Base-by-base conservation (phyloP, 345 rosid genomes). In the Brassica cretica region DNA sequence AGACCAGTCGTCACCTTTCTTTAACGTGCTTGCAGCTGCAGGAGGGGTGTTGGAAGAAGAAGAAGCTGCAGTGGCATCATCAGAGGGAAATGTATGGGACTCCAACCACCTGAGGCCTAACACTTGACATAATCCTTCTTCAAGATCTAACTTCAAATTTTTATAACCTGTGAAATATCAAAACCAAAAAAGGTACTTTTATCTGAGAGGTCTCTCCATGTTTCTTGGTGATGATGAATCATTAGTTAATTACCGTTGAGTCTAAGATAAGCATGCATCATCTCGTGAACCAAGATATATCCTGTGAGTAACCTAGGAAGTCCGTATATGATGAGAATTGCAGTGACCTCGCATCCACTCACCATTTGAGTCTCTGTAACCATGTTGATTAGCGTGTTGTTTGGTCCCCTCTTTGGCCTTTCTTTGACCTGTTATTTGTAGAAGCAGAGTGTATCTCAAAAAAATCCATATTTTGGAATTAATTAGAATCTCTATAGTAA, bases 181-280 rank as follows among this genome's bases (percentile, higher is more conserved):
- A 37, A 51, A 37, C 63, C 15, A 29, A 39, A 56, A 39, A 4
- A 35, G 16, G 14, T 16, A 55, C 56, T 49, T 49, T 49, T 14
- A 49, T 49, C 0, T 49, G 41, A 14, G 21, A 27, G 5, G 29
- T 15, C 8, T 78, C 15, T 67, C 68, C 66, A 74, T 66, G 72
- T 35, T 46, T 65, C 56, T 73, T 73, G 77, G 63, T 51, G 58
- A 51, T 53, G 9, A 8, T 53, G 64, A 53, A 49, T n/a, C 8
- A 49, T 18, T 49, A 18, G 56, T 49, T 49, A 49, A 46, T 55
- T 66, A 94, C 98, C 98, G 67, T 91, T 86, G 46, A 94, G 96
- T 73, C 98, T 89, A 79, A 94, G 98, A 88, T 90, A 92, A 0
- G 98, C 98, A 6, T 95, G 98, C 99, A 93, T 95, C 96, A 95